These are phyloP conservation scores for Misopates orontium DNA, from an alignment of 257 asterid genomes.

Conservation along the genomic window DNA sequence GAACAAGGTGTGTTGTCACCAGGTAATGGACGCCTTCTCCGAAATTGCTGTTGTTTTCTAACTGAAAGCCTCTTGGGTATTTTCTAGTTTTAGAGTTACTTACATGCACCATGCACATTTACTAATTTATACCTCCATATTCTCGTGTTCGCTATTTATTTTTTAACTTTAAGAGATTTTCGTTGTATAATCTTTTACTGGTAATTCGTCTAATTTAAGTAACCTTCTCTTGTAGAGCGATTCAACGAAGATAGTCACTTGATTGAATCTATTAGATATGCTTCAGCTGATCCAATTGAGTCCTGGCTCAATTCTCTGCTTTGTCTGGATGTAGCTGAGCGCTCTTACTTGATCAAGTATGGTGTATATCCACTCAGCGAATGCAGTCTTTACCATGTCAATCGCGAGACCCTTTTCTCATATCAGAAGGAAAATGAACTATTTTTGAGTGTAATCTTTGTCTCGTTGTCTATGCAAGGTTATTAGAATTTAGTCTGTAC, in stretches of 20 bases:
- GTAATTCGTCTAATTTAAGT: slow-evolving; percentile 18
- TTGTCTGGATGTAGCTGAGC: slow-evolving; percentile 81
- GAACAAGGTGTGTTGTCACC: slow-evolving; percentile 59
- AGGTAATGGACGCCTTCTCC: no score
- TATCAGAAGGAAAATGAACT: slow-evolving; percentile 82
- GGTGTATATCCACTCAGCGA: slow-evolving; percentile 60
- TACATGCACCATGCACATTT: not conserved
- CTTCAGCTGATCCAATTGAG: slow-evolving; percentile 91
- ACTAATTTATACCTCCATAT: not conserved
- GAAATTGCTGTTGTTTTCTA: not conserved
- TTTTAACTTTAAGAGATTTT: slow-evolving; percentile 12
- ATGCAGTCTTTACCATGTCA: slow-evolving; percentile 91
- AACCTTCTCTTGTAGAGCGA: slow-evolving; percentile 59
- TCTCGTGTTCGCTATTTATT: not conserved
- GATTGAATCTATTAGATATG: slow-evolving; percentile 95
- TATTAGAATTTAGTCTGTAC: slow-evolving; percentile 12
- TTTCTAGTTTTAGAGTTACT: slow-evolving; percentile 6
- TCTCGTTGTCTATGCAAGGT: not conserved
- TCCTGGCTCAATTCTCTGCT: slow-evolving; percentile 84
- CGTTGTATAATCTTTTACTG: slow-evolving; percentile 13
- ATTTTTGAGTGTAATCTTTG: slow-evolving; percentile 67
- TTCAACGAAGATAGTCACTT: slow-evolving; percentile 88
- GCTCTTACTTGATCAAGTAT: slow-evolving; percentile 64
- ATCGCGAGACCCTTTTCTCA: slow-evolving; percentile 93
- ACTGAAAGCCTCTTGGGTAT: not conserved